Percentiles rank a stretch among this genome's conserved stretches.
phyloP scores from a whole-genome alignment of 2,329 filamentous ascomycete genomes.

The Penicillium sp. region DNA sequence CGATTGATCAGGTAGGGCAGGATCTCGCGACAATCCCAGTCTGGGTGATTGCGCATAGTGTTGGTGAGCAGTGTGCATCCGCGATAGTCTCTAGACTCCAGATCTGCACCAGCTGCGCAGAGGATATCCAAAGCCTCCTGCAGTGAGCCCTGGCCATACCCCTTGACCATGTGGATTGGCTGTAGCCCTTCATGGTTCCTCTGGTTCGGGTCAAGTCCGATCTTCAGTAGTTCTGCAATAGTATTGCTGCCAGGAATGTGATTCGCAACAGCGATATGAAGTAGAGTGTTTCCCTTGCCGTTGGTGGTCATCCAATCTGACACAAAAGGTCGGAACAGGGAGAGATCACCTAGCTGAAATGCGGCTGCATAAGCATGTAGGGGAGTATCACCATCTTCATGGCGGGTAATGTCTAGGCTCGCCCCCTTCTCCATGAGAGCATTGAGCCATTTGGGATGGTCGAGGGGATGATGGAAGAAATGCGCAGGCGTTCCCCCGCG shows the following conservation, averaged over 20 bases:
- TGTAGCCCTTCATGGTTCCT: constrained; percentile 1
- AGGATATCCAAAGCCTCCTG: background rate
- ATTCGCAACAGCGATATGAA: constrained; percentile 12
- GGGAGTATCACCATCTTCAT: constrained; percentile 10
- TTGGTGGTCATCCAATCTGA: constrained; percentile 11
- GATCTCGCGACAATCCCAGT: background rate
- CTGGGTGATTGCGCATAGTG: background rate
- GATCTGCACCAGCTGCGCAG: constrained; percentile 14
- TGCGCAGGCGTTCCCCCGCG: constrained; percentile 14
- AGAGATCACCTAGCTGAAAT: constrained; percentile 10
- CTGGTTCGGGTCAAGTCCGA: constrained; percentile 1
- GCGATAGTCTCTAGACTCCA: constrained; percentile 16
- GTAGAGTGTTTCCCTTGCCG: constrained; percentile 17
- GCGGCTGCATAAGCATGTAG: constrained; percentile 13
- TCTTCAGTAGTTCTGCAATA: background rate
- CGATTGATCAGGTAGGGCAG: constrained; percentile 7
- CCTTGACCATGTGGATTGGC: background rate
- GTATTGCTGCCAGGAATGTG: background rate
- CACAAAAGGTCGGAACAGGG: constrained; percentile 12
- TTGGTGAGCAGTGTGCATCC: constrained; percentile 13
- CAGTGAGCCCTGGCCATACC: background rate
- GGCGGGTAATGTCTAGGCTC: constrained; percentile 9
- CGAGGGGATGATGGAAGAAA: constrained; percentile 1
- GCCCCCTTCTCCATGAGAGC: constrained; percentile 17
- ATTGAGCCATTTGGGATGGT: constrained; percentile 3